Percentiles rank a stretch among this genome's conserved stretches.
phyloP scores from a whole-genome alignment of 108 stramenopile species.

The Stephanodiscus minutulus region DNA sequence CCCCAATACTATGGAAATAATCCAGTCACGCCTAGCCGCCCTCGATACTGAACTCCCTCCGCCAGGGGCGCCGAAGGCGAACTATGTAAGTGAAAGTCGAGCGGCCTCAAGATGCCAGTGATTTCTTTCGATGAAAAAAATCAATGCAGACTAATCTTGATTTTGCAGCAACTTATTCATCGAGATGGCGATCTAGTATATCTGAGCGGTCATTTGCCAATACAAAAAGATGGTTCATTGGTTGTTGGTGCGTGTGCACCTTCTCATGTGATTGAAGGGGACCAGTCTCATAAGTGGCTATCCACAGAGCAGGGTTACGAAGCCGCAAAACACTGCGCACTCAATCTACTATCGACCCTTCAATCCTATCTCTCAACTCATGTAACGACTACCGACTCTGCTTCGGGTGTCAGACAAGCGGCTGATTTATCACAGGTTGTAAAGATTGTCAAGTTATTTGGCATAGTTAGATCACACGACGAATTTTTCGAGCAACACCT shows the following conservation, averaged over 20 bases:
- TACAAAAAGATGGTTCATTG: constrained; percentile 50
- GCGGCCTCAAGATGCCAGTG: neutral
- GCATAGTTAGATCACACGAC: constrained; percentile 41
- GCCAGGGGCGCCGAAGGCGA: constrained; percentile 42
- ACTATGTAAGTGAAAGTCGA: constrained; percentile 20
- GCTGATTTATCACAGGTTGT: constrained; percentile 35
- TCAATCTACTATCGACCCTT: constrained; percentile 58
- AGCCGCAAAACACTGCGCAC: constrained; percentile 53
- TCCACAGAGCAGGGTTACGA: constrained; percentile 59
- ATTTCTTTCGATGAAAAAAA: neutral
- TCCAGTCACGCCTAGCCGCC: constrained; percentile 32
- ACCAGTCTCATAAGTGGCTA: constrained; percentile 8
- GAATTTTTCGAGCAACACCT: constrained; percentile 47
- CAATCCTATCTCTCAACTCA: constrained; percentile 34
- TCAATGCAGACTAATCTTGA: neutral
- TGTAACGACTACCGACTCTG: constrained; percentile 6
- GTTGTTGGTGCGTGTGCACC: constrained; percentile 50
- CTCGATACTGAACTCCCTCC: constrained; percentile 30
- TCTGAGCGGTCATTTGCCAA: constrained; percentile 55
- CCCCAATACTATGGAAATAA: constrained; percentile 28
- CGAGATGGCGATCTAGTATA: constrained; percentile 52
- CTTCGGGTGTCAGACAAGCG: constrained; percentile 11
- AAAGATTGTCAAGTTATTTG: constrained; percentile 47
- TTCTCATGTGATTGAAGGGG: constrained; percentile 42
- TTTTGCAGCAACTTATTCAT: constrained; percentile 35